Base-by-base conservation (phyloP, 2,329 filamentous ascomycete species). In the Leptographium lundbergii region DNA sequence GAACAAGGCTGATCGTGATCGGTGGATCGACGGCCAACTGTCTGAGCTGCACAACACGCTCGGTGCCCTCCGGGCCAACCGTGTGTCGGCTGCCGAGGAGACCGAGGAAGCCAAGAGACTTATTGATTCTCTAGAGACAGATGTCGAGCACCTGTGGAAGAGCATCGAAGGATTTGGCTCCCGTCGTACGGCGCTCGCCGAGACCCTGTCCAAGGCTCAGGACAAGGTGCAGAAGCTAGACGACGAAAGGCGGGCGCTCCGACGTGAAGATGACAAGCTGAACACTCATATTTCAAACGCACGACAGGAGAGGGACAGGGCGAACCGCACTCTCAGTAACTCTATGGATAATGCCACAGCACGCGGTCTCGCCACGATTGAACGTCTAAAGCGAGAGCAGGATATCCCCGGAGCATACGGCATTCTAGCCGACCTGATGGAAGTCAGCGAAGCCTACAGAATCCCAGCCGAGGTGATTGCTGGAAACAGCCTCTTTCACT, bases 391-490 rank as follows among this genome's bases (percentile, higher is more conserved):
- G 72, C 81, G 84, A 54, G 85, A 95, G 65, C 78, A 87, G 63
- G 83, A 90, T 61, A 82, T 97, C 6, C 81, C 87, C 1, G 94
- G 94, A 29, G 90, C 94, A 1, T 95, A 96, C 69, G 94, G 95
- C 56, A 95, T 91, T 0, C 73, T 99, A 45, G 91, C 92, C 5
- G 95, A 99, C 70, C 81, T 99, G n/a, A 84, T 97, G 66, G 84
- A 91, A 58, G 90, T 96, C 55, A 83, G 79, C 60, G 90, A 96
- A 57, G 81, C 84, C 57, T 97, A 96, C 72, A 85, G 91, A 61
- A 84, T 91, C 13, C 90, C 94, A 2, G 87, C 95, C 11, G 94
- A 99, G 72, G 90, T 95, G 66, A 94, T 91, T 57, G 94, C 92
- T 2, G 94, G 94, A 22, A 86, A 86, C 63, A 95, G 90, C 69